Percentiles rank a stretch among this genome's conserved stretches.
phyloP scores from a whole-genome alignment of 148 eudicot species.

The Nepenthes mirabilis region DNA sequence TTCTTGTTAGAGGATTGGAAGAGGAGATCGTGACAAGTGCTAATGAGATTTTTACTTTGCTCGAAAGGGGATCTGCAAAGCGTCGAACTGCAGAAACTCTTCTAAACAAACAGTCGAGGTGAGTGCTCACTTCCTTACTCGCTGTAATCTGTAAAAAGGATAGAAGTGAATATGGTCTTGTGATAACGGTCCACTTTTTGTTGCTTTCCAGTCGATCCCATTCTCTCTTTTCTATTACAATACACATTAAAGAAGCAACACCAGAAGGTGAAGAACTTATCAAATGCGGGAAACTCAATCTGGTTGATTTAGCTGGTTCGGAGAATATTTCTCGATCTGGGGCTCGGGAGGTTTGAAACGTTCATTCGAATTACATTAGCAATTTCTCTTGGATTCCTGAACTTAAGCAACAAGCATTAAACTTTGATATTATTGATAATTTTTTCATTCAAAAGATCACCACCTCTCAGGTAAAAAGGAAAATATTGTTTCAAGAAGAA shows the following conservation, averaged over 20 bases:
- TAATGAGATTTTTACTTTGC: slow-evolving; percentile 75
- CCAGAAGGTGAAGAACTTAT: slow-evolving; percentile 98
- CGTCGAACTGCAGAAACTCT: slow-evolving; percentile 96
- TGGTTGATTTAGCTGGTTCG: slow-evolving; percentile 93
- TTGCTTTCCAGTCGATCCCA: slow-evolving; percentile 68
- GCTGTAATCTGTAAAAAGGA: background rate
- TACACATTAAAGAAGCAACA: slow-evolving; percentile 91
- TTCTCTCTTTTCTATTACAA: slow-evolving; percentile 83
- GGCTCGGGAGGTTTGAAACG: slow-evolving; percentile 64
- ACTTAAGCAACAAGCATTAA: too few relatives aligned
- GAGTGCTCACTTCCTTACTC: slow-evolving; percentile 1
- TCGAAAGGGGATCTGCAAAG: slow-evolving; percentile 91
- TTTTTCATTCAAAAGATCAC: too few relatives aligned
- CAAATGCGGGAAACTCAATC: slow-evolving; percentile 86
- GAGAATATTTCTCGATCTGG: slow-evolving; percentile 96
- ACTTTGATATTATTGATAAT: too few relatives aligned
- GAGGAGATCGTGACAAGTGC: slow-evolving; percentile 96
- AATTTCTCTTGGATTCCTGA: background rate
- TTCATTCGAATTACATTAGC: background rate
- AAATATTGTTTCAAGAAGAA: too few relatives aligned
- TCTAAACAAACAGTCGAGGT: slow-evolving; percentile 90
- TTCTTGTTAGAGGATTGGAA: slow-evolving; percentile 82
- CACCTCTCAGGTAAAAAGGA: too few relatives aligned
- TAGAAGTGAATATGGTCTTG: background rate
- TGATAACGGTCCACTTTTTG: background rate